These are phyloP conservation scores for Rosa chinensis DNA, from an alignment of 306 rosid genomes.

Conservation along the genomic window DNA sequence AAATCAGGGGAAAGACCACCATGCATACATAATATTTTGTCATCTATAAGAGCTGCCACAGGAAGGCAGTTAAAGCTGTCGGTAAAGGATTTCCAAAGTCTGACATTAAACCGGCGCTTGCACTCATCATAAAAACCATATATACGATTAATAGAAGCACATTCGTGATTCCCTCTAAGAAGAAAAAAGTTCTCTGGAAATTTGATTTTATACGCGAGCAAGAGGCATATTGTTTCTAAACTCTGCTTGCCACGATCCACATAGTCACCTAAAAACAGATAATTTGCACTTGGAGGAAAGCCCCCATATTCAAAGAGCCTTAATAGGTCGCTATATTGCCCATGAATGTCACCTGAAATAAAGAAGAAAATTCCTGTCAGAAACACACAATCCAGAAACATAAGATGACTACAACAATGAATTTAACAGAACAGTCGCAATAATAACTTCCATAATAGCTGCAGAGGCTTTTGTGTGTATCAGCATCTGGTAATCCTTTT, in stretches of 20 bases:
- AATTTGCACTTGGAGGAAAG: slow-evolving; percentile 78
- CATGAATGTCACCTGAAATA: slow-evolving; percentile 83
- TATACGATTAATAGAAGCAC: slow-evolving; percentile 89
- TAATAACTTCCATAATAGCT: neutral
- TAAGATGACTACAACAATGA: neutral
- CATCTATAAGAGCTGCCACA: slow-evolving; percentile 88
- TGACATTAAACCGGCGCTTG: slow-evolving; percentile 88
- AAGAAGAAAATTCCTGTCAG: slow-evolving; percentile 21
- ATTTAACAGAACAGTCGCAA: neutral
- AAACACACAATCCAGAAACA: neutral
- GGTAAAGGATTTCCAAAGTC: slow-evolving; percentile 90
- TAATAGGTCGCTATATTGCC: slow-evolving; percentile 84
- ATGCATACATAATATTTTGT: slow-evolving; percentile 94
- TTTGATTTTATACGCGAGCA: slow-evolving; percentile 88
- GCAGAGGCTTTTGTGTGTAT: neutral
- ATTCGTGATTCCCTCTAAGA: slow-evolving; percentile 90
- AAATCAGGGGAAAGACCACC: slow-evolving; percentile 97
- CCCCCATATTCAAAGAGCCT: slow-evolving; percentile 95
- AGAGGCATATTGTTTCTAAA: slow-evolving; percentile 87
- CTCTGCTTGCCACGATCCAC: slow-evolving; percentile 97
- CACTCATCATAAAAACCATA: slow-evolving; percentile 95
- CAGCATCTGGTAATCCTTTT: neutral
- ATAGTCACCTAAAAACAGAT: slow-evolving; percentile 90
- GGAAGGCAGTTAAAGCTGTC: slow-evolving; percentile 90
- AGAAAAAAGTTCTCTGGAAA: slow-evolving; percentile 91